Evolutionary conservation across 73 alveolate species (phyloP), one percentile per base, ranked within the genome.

Genomic region (Paramecium bursaria): DNA sequence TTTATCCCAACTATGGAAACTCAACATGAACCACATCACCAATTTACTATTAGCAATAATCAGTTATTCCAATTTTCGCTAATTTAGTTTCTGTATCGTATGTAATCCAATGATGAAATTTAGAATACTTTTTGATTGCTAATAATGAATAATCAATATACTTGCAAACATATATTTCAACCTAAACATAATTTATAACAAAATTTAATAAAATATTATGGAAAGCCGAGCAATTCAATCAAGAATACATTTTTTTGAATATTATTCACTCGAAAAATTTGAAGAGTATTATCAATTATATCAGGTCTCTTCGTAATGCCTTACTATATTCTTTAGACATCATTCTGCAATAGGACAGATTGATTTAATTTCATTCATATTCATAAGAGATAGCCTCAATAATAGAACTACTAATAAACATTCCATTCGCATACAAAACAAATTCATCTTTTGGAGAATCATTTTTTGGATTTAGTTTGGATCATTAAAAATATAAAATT

Each of bases 21-120:
- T 91, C 95, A 10, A 93, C 86, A 52, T 87, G 94, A 23, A 91
- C 94, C 19, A 93, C 88, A 75, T 93, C 98, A 21, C 98, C 98
- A 15, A 93, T 91, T 60, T 93, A 91, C 9, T 75, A 39, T 52
- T 92, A 86, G 23, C 96, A 96, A 87, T 77, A 75, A 85, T 77
- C 88, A 25, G 98, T 93, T 60, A 93, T 89, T 44, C 98, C 98
- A 50, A 91, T 53, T 22, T 52, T 73, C n/a, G 91, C 96, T 73
- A 73, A 90, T 74, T 86, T 86, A 23, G 93, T 74, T 21, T 86
- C 86, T 23, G 75, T 88, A 44, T 92, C 91, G 75, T 44, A 86
- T 27, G 53, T 87, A 44, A 92, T 55, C 97, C 97, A 92, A 86
- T 92, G 95, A 87, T 92, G 97, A 22, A 86, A 91, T 39, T 75